Conservation (phyloP, 345 rosid species). For the Heritiera littoralis region DNA sequence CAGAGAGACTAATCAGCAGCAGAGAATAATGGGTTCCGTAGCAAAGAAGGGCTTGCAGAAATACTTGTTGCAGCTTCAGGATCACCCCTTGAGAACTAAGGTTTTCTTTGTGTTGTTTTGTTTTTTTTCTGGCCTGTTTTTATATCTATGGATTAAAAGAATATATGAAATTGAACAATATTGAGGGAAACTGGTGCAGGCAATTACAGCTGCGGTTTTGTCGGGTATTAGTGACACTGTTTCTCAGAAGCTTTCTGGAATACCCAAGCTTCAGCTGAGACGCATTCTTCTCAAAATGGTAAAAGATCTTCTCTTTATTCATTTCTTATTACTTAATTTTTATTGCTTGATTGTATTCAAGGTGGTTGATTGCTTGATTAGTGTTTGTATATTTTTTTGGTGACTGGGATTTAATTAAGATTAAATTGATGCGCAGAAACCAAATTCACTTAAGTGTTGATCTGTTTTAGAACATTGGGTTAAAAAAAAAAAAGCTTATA, state of each 20-base stretch:
- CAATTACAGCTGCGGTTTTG: constrained; percentile 74
- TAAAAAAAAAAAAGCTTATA: neutral
- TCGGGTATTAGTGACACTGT: constrained; percentile 73
- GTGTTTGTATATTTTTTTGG: neutral
- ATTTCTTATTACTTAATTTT: neutral
- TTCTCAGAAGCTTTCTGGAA: constrained; percentile 84
- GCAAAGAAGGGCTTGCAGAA: constrained; percentile 72
- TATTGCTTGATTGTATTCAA: neutral
- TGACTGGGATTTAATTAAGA: too few relatives aligned
- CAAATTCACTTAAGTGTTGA: neutral
- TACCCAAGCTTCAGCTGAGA: constrained; percentile 76
- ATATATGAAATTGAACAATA: neutral
- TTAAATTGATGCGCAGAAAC: neutral
- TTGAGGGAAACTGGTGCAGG: constrained; percentile 39
- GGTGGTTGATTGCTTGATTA: neutral
- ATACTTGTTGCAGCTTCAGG: constrained; percentile 74
- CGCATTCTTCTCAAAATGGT: constrained; percentile 91
- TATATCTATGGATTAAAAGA: neutral
- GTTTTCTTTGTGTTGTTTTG: constrained; percentile 17
- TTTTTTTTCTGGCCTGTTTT: neutral
- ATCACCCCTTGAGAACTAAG: constrained; percentile 88
- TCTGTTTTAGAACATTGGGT: neutral
- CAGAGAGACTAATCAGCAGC: neutral
- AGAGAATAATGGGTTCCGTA: constrained; percentile 53
- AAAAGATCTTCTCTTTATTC: constrained; percentile 13